Conservation (phyloP, 2,329 filamentous ascomycete species). For the Penicillium rolfsii region DNA sequence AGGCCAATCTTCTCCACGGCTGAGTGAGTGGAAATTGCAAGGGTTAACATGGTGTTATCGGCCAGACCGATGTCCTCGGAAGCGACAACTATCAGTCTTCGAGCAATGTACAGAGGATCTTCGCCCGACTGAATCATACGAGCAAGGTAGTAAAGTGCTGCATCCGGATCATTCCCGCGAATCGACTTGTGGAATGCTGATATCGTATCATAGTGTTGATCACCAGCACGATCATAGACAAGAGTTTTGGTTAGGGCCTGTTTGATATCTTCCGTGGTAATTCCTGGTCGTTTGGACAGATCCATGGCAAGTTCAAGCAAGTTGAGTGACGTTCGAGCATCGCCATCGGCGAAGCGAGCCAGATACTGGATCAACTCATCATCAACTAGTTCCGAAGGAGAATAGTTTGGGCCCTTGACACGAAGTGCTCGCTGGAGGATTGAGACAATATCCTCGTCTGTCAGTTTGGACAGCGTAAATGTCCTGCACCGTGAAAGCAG, state of each 20-base stretch:
- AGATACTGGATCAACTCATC: slow-evolving; percentile 78
- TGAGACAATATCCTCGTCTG: slow-evolving; percentile 68
- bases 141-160: slow-evolving; percentile 89
- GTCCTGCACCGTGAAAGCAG: slow-evolving; percentile 87
- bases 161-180: slow-evolving; percentile 82
- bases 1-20: slow-evolving; percentile 92
- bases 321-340: slow-evolving; percentile 90
- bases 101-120: slow-evolving; percentile 88
- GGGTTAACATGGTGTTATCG: slow-evolving; percentile 77
- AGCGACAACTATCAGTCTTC: slow-evolving; percentile 91
- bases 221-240: slow-evolving; percentile 91
- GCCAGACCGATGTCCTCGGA: slow-evolving; percentile 92
- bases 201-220: slow-evolving; percentile 97
- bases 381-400: slow-evolving; percentile 65
- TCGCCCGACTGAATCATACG: slow-evolving; percentile 96
- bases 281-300: slow-evolving; percentile 64
- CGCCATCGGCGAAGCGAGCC: slow-evolving; percentile 84
- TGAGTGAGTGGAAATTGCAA: slow-evolving; percentile 83
- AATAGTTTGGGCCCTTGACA: slow-evolving; percentile 59
- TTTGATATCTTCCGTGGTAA: slow-evolving; percentile 78
- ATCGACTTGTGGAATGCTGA: slow-evolving; percentile 97
- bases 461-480: slow-evolving; percentile 80
- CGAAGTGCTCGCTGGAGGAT: slow-evolving; percentile 78
- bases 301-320: slow-evolving; percentile 87
- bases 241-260: slow-evolving; percentile 83